phyloP scores from a whole-genome alignment of 768 basidiomycete species.

The Kwoniella dejecticola region DNA sequence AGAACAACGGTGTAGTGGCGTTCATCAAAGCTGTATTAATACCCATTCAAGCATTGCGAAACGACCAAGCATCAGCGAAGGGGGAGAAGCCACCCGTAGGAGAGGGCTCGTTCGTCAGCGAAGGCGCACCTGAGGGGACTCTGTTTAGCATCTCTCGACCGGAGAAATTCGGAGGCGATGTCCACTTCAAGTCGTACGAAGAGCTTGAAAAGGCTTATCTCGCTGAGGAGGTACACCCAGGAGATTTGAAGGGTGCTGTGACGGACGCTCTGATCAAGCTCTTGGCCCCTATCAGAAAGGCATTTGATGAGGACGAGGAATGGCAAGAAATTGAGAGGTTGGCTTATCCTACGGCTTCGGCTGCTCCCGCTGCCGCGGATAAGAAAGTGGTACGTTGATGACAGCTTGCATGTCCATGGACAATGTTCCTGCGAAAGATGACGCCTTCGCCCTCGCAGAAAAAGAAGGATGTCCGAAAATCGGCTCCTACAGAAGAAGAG shows the following conservation, averaged over 20 bases:
- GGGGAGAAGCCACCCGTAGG: constrained; percentile 61
- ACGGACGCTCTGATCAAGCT: constrained; percentile 71
- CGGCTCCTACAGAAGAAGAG: constrained; percentile 50
- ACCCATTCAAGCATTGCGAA: constrained; percentile 74
- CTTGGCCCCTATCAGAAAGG: constrained; percentile 75
- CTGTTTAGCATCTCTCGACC: constrained; percentile 78
- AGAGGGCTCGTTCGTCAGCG: constrained; percentile 65
- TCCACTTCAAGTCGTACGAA: constrained; percentile 71
- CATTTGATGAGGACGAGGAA: constrained; percentile 74
- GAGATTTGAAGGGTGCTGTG: constrained; percentile 81
- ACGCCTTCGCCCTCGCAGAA: constrained; percentile 6
- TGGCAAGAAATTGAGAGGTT: constrained; percentile 74
- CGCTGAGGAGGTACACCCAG: constrained; percentile 77
- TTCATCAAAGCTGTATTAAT: constrained; percentile 87
- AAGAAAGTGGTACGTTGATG: constrained; percentile 26
- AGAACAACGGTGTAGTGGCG: constrained; percentile 83
- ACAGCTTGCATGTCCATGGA: neutral
- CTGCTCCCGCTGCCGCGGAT: constrained; percentile 20
- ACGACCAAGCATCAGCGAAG: constrained; percentile 60
- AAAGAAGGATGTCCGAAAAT: constrained; percentile 32
- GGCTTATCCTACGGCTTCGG: constrained; percentile 69
- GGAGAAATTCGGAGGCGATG: constrained; percentile 71
- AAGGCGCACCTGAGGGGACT: constrained; percentile 75
- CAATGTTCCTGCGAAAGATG: neutral
- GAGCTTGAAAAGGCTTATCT: constrained; percentile 74